phyloP scores from a whole-genome alignment of 805 yeast species.

The Lipomyces chichibuensis region DNA sequence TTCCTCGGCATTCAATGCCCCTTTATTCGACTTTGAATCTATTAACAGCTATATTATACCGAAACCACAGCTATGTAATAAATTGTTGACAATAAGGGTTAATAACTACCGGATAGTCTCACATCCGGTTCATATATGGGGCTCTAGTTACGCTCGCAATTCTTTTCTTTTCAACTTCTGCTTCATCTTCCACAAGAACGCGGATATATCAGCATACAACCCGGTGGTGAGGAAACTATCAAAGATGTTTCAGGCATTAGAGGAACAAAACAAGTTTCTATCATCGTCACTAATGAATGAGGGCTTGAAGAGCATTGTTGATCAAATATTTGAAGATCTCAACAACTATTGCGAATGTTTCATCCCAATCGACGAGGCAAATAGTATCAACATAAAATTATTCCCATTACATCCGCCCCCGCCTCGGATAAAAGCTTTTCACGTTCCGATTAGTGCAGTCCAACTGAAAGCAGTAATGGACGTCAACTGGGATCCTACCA shows the following conservation, averaged over 20 bases:
- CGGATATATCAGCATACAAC: constrained; percentile 84
- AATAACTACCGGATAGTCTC: constrained; percentile 76
- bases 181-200: constrained; percentile 81
- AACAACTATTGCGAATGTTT: constrained; percentile 95
- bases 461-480: constrained; percentile 73
- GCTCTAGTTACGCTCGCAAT: constrained; percentile 79
- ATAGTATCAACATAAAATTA: constrained; percentile 89
- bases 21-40: constrained; percentile 75
- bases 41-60: constrained; percentile 92
- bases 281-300: constrained; percentile 57
- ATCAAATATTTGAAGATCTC: constrained; percentile 90
- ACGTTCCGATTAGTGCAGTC: constrained; percentile 92
- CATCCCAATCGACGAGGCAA: constrained; percentile 88
- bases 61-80: constrained; percentile 85
- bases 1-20: constrained; percentile 39
- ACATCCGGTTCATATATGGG: constrained; percentile 82
- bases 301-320: constrained; percentile 73
- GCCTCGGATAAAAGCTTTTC: constrained; percentile 71
- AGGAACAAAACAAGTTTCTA: constrained; percentile 80
- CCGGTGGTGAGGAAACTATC: constrained; percentile 83
- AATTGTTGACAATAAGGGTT: constrained; percentile 72
- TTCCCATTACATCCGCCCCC: constrained; percentile 87
- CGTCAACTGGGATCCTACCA: constrained; percentile 96
- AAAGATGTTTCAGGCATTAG: constrained; percentile 80
- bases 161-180: constrained; percentile 92